Evolutionary conservation across 78 protist genomes (phyloP).

Genomic region (Dictyostelium firmibasis): DNA sequence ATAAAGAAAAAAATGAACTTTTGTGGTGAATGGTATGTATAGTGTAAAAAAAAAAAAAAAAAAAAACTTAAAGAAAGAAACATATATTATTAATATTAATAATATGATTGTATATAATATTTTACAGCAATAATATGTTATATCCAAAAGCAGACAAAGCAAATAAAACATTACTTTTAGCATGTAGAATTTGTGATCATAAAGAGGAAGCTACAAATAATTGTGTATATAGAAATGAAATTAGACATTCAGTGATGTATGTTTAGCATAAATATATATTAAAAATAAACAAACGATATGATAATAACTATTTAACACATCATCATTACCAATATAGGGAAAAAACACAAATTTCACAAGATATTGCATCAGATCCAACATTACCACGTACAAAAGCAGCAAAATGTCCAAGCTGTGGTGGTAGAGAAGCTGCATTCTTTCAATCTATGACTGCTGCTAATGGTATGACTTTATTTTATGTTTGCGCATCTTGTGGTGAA

Average conservation of each 20-base stretch:
- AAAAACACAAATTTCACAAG: conserved; percentile 63
- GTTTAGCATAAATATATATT: neutral
- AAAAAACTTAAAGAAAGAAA: neutral
- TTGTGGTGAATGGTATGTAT: conserved; percentile 60
- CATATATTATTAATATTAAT: neutral
- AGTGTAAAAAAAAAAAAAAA: neutral
- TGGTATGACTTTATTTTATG: conserved; percentile 64
- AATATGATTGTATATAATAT: too few species aligned
- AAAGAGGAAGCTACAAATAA: conserved; percentile 45
- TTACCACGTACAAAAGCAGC: conserved; percentile 64
- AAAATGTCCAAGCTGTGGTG: conserved; percentile 58
- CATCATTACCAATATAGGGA: conserved; percentile 10
- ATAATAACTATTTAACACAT: neutral
- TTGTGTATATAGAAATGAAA: conserved; percentile 74
- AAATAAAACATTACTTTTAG: conserved; percentile 12
- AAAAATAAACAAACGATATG: neutral
- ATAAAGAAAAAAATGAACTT: conserved; percentile 38
- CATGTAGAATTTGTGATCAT: conserved; percentile 70
- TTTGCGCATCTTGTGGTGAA: conserved; percentile 50
- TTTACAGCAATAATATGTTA: conserved; percentile 58
- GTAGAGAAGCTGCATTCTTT: conserved; percentile 67
- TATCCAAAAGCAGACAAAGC: conserved; percentile 54
- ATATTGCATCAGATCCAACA: conserved; percentile 70
- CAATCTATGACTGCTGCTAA: conserved; percentile 31
- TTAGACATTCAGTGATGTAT: conserved; percentile 56